Conservation (phyloP, 2,329 filamentous ascomycete genomes). For the Neofusicoccum kwambonambiense region DNA sequence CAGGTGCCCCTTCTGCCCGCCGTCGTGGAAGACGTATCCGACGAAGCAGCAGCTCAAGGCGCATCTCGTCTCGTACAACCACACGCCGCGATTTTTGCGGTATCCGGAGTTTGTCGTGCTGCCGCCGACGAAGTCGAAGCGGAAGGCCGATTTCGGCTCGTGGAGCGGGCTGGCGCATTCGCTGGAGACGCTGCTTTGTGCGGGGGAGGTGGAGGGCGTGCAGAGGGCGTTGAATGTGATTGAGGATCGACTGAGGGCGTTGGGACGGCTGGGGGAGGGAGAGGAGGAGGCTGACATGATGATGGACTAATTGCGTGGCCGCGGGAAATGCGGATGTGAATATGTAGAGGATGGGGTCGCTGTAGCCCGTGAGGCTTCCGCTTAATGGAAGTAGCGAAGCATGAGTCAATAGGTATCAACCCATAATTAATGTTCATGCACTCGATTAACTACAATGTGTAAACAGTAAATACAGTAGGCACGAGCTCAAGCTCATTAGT, state of each 20-base stretch:
- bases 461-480: too few species aligned
- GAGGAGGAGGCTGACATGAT: constrained; percentile 13
- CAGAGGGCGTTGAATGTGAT: constrained; percentile 11
- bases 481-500: background rate
- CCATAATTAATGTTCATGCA: too few species aligned
- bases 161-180: constrained; percentile 18
- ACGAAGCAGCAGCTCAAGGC: constrained; percentile 5
- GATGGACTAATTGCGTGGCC: background rate
- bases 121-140: constrained; percentile 16
- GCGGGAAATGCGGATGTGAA: background rate
- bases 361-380: too few species aligned
- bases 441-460: too few species aligned
- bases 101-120: constrained; percentile 8
- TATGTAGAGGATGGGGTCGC: background rate
- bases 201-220: constrained; percentile 15
- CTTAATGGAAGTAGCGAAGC: too few species aligned
- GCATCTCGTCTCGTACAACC: constrained; percentile 9
- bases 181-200: constrained; percentile 17
- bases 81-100: constrained; percentile 13
- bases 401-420: too few species aligned
- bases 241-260: background rate
- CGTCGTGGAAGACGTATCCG: constrained; percentile 2
- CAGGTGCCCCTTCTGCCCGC: constrained; percentile 4
- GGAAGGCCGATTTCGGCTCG: constrained; percentile 6
- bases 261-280: background rate